Evolutionary conservation across 2,329 filamentous ascomycete genomes (phyloP).

Genomic region (Aspergillus unguis): DNA sequence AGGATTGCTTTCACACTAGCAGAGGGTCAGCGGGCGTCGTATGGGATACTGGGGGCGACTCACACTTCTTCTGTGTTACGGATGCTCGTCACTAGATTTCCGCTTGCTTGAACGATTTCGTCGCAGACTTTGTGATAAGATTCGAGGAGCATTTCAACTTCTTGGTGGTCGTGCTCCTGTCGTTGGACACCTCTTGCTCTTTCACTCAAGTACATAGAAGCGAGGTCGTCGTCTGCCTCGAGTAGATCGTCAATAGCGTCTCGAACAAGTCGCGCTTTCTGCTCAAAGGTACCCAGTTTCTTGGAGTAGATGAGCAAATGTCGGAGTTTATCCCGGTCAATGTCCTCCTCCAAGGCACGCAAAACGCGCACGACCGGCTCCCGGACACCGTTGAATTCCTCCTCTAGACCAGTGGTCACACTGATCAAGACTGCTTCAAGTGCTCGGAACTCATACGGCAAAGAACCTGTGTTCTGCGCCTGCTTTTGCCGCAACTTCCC

Average conservation of each 20-base stretch:
- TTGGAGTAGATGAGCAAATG: slow-evolving; percentile 92
- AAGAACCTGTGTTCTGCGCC: slow-evolving; percentile 50
- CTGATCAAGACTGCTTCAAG: slow-evolving; percentile 93
- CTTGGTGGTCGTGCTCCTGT: slow-evolving; percentile 83
- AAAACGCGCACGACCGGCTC: slow-evolving; percentile 89
- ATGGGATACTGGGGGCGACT: slow-evolving; percentile 32
- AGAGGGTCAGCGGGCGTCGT: slow-evolving; percentile 17
- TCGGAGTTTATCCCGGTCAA: slow-evolving; percentile 88
- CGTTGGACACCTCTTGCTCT: slow-evolving; percentile 71
- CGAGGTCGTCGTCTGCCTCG: slow-evolving; percentile 92
- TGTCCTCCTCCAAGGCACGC: slow-evolving; percentile 89
- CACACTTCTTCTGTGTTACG: slow-evolving; percentile 98
- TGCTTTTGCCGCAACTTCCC: slow-evolving; percentile 84
- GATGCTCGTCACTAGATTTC: slow-evolving; percentile 89
- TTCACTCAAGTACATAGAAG: slow-evolving; percentile 93
- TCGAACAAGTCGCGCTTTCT: slow-evolving; percentile 88
- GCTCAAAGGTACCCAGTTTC: slow-evolving; percentile 93
- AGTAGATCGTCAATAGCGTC: slow-evolving; percentile 94
- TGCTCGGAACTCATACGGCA: slow-evolving; percentile 94
- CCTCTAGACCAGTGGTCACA: slow-evolving; percentile 86
- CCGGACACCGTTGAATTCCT: slow-evolving; percentile 88
- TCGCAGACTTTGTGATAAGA: slow-evolving; percentile 98
- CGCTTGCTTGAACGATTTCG: slow-evolving; percentile 93
- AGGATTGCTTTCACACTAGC: slow-evolving; percentile 87
- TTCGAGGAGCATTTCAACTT: slow-evolving; percentile 94